Base-by-base conservation (phyloP, 2,329 filamentous ascomycete species). In the Polychaeton citri region DNA sequence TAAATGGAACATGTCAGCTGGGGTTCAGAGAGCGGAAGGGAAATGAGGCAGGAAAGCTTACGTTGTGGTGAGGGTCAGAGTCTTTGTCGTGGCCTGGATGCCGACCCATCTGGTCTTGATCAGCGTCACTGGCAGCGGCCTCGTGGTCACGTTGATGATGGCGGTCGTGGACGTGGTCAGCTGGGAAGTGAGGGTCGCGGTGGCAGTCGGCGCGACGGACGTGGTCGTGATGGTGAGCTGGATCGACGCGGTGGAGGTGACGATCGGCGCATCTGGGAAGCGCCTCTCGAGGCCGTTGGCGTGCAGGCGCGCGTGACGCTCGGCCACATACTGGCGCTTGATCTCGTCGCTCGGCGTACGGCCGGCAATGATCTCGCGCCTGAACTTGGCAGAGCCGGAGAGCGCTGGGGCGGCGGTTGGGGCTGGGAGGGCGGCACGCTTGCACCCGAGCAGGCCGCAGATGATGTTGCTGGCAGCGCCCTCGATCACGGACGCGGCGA, bases 181-280 rank as follows among this genome's bases (percentile, higher is more conserved):
- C 0, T 47, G 49, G 16, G 42, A 51, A 10, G 44, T 47, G 6
- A 36, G 21, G 1, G 50, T 56, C 8, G 44, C 40, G 3, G 46
- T 48, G 2, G 33, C 37, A 6, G 43, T 42, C 8, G 44, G 28
- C 6, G 44, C 42, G 9, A 38, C 43, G 7, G 37, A 33, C 6
- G 32, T 36, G 18, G 38, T 30, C n/a, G 42, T 42, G 8, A 35
- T 30, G 1, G 52, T 54, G 31, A 47, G 55, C 19, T 48, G 21
- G 2, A 40, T 21, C 2, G 53, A 49, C 19, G 51, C 44, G 5
- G 56, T 60, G 16, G 57, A 43, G 2, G 50, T 50, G 19, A 58
- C 43, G 6, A 53, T 54, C 21, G 54, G 50, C 28, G 45, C 45
- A 33, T 63, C 60, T 1, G 58, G 58, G 34, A 54, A 54, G 26